Evolutionary conservation across 2,329 filamentous ascomycete genomes (phyloP).

Genomic region (Stagonosporopsis rhizophila): DNA sequence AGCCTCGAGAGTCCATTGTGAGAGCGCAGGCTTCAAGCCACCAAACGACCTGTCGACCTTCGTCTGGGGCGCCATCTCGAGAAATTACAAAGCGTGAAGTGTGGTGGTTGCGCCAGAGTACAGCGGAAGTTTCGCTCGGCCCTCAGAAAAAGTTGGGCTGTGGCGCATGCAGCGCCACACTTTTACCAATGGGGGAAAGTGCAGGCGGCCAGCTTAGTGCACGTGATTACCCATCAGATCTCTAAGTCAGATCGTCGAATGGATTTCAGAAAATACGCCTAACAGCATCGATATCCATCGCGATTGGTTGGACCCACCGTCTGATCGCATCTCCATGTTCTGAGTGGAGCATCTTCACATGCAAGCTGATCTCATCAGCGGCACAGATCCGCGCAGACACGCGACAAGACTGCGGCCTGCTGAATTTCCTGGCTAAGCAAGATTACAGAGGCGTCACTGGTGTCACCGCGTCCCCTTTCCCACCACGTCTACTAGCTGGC

Average conservation of each 20-base stretch:
- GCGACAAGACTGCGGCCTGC: constrained; percentile 26
- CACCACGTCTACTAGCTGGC: constrained; percentile 28
- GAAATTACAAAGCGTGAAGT: background rate
- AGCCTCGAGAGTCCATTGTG: constrained; percentile 86
- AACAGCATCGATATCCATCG: background rate
- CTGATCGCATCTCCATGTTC: background rate
- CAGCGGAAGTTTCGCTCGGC: constrained; percentile 10
- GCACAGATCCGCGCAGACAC: constrained; percentile 27
- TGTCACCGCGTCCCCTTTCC: constrained; percentile 20
- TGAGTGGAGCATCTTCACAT: constrained; percentile 22
- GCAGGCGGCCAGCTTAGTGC: background rate
- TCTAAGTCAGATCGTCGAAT: background rate
- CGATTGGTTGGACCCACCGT: background rate
- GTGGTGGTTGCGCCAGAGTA: constrained; percentile 14
- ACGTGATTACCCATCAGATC: background rate
- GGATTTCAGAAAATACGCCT: background rate
- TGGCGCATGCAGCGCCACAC: constrained; percentile 17
- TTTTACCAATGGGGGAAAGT: background rate
- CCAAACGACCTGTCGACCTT: constrained; percentile 66
- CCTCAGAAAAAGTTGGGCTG: constrained; percentile 27
- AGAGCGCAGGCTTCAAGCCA: constrained; percentile 71
- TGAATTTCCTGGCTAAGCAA: constrained; percentile 32
- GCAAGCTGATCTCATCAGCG: constrained; percentile 31
- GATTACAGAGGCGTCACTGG: constrained; percentile 23
- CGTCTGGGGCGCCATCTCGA: constrained; percentile 43